These are phyloP conservation scores for Macrolepiota albuminosa DNA, from an alignment of 768 basidiomycete genomes.

Conservation along the genomic window DNA sequence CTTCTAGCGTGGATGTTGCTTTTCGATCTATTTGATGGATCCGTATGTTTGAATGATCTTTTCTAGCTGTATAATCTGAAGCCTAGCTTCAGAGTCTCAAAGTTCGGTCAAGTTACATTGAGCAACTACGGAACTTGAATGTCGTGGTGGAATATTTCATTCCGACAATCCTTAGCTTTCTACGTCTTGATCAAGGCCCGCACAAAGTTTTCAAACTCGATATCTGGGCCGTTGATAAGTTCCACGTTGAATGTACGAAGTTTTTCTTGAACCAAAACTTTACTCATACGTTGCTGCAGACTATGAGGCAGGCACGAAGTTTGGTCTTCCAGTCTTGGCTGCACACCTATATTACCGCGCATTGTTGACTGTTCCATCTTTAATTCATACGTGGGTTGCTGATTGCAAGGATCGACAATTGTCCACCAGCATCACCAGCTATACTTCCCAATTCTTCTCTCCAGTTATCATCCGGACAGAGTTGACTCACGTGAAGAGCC, in stretches of 20 bases:
- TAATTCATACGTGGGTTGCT: constrained; percentile 81
- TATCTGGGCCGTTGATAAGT: constrained; percentile 82
- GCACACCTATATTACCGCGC: constrained; percentile 90
- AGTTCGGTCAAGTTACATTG: constrained; percentile 80
- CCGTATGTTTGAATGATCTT: constrained; percentile 45
- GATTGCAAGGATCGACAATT: constrained; percentile 89
- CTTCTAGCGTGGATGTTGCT: constrained; percentile 89
- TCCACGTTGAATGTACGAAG: constrained; percentile 62
- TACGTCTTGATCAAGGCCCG: constrained; percentile 63
- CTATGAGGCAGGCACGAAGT: constrained; percentile 46
- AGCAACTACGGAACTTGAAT: constrained; percentile 70
- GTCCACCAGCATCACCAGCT: constrained; percentile 66
- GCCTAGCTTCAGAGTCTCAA: constrained; percentile 66
- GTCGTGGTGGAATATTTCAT: constrained; percentile 65
- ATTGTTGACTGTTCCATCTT: constrained; percentile 75
- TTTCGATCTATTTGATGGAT: constrained; percentile 79
- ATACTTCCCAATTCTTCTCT: constrained; percentile 83
- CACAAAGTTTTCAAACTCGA: constrained; percentile 76
- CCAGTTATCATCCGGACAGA: constrained; percentile 84
- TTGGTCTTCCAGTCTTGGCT: constrained; percentile 62
- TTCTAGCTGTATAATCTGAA: not conserved
- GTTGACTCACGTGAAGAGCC: constrained; percentile 64
- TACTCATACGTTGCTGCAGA: constrained; percentile 31
- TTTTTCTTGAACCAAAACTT: not conserved
- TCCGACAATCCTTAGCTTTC: constrained; percentile 61